Percentiles rank a stretch among this genome's conserved stretches.
These are phyloP conservation scores for Russula abietina DNA, from an alignment of 768 basidiomycete species.

Conservation along the genomic window DNA sequence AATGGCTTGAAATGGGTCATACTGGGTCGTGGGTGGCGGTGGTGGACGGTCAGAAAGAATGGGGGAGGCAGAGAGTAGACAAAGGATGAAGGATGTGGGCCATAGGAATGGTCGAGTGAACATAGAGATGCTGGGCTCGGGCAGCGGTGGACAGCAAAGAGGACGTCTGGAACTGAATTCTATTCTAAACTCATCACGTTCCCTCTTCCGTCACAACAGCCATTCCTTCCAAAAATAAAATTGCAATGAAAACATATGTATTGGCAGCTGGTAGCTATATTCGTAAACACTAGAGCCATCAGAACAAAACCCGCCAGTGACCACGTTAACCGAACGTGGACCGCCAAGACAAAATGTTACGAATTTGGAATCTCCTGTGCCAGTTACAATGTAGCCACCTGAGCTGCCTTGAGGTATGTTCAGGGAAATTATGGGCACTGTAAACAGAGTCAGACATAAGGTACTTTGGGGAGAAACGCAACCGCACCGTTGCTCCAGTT, in stretches of 20 bases:
- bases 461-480: neutral
- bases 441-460: neutral
- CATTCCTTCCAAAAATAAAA: neutral
- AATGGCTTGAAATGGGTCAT: conserved; percentile 60
- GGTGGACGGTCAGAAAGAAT: conserved; percentile 32
- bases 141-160: neutral
- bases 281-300: neutral
- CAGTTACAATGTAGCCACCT: neutral
- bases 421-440: conserved; percentile 11
- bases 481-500: neutral
- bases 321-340: neutral
- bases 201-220: neutral
- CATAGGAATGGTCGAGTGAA: conserved; percentile 9
- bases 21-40: conserved; percentile 34
- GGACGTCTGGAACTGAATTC: neutral
- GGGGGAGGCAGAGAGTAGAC: conserved; percentile 29
- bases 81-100: conserved; percentile 1
- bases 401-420: neutral
- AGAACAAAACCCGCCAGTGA: conserved; percentile 5
- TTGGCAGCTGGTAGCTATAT: conserved; percentile 4
- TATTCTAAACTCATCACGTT: neutral
- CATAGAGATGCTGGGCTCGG: neutral
- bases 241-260: conserved; percentile 5
- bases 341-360: neutral
- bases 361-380: neutral